These are phyloP conservation scores for Hirschioporus abietinus DNA, from an alignment of 768 basidiomycete species.

Conservation along the genomic window DNA sequence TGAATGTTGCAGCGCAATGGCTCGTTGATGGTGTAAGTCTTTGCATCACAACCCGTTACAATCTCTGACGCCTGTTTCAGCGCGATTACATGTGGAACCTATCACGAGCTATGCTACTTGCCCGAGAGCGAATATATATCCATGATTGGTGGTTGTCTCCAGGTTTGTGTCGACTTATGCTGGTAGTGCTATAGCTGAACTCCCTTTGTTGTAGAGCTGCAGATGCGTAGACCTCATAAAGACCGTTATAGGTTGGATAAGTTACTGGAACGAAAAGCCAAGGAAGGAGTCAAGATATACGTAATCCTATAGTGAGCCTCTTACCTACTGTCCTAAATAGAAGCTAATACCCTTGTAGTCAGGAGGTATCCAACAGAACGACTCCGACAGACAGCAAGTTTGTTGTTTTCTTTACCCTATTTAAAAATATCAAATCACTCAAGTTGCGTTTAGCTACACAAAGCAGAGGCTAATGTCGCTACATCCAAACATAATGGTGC, in stretches of 20 bases:
- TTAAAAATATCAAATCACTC: neutral
- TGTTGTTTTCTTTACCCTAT: conserved; percentile 20
- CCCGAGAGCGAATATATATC: conserved; percentile 85
- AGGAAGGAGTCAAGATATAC: conserved; percentile 93
- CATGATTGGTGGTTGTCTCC: conserved; percentile 99
- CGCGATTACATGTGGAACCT: conserved; percentile 99
- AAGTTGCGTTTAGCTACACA: conserved; percentile 53
- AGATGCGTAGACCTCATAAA: conserved; percentile 79
- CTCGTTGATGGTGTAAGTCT: conserved; percentile 87
- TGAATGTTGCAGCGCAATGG: conserved; percentile 96
- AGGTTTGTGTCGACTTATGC: conserved; percentile 35
- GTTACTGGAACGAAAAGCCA: conserved; percentile 84
- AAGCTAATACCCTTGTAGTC: conserved; percentile 38
- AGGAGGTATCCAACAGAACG: conserved; percentile 92
- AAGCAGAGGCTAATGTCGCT: conserved; percentile 76
- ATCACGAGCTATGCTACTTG: conserved; percentile 83
- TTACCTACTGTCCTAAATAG: neutral
- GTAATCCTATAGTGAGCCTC: conserved; percentile 83
- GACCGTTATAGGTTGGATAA: conserved; percentile 83
- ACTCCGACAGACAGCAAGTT: conserved; percentile 93
- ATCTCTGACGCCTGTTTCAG: conserved; percentile 31
- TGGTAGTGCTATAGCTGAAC: conserved; percentile 7
- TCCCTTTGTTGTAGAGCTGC: conserved; percentile 49
- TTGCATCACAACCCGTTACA: neutral
- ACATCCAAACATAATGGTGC: conserved; percentile 92